Conservation (phyloP, 371 early-diverging fungal species). For the Rhizopus microsporus region DNA sequence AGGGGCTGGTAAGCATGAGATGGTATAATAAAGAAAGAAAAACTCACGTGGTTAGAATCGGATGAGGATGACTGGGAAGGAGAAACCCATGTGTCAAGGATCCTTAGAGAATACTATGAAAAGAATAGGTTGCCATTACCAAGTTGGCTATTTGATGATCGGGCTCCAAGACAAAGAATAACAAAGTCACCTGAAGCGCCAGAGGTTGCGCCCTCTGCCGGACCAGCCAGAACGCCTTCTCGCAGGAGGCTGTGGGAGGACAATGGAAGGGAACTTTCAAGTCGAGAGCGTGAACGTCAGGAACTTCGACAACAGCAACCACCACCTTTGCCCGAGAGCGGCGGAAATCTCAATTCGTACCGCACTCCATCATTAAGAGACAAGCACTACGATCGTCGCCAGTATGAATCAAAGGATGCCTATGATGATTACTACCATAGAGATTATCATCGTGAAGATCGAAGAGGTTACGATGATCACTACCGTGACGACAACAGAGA, state of each 20-base stretch:
- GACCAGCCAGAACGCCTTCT: conserved; percentile 25
- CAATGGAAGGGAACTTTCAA: conserved; percentile 20
- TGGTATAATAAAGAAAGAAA: neutral
- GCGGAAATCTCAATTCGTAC: neutral
- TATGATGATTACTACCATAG: neutral
- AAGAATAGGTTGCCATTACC: conserved; percentile 41
- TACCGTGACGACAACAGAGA: neutral
- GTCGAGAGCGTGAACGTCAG: conserved; percentile 38
- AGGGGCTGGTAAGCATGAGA: conserved; percentile 27
- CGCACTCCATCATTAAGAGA: neutral
- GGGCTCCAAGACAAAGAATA: neutral
- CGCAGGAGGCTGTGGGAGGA: conserved; percentile 40
- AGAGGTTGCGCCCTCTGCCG: neutral
- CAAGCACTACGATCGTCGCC: neutral
- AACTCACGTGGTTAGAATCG: conserved; percentile 43
- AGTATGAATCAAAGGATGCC: neutral
- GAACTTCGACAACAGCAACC: conserved; percentile 32
- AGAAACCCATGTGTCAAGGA: conserved; percentile 56
- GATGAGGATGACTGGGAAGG: conserved; percentile 62
- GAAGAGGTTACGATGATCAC: conserved; percentile 6
- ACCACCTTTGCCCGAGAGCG: conserved; percentile 6
- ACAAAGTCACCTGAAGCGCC: neutral
- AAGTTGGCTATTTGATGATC: conserved; percentile 33
- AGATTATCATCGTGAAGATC: neutral
- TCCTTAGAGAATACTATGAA: conserved; percentile 53